These are phyloP conservation scores for Cyclostephanos invisitatus DNA, from an alignment of 108 stramenopile genomes.

Conservation along the genomic window DNA sequence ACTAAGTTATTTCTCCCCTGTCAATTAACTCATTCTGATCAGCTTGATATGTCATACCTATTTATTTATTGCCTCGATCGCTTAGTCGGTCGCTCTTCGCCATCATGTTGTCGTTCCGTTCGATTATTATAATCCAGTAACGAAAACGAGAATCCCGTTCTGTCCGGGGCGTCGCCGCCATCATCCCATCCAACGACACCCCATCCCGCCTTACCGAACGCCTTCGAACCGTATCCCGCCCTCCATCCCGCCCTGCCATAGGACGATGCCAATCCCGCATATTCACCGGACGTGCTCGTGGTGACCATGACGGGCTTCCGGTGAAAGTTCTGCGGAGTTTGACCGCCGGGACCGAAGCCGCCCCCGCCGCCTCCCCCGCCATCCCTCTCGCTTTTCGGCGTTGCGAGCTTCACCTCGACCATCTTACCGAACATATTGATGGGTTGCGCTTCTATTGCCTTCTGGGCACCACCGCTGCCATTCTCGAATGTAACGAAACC, in stretches of 20 bases:
- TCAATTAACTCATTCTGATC: too few relatives aligned
- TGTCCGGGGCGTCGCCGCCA: conserved; percentile 60
- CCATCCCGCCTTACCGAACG: conserved; percentile 86
- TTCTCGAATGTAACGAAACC: conserved; percentile 92
- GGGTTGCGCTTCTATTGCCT: conserved; percentile 77
- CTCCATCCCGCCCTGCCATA: conserved; percentile 86
- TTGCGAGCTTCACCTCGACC: conserved; percentile 88
- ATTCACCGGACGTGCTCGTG: conserved; percentile 61
- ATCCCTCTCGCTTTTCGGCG: conserved; percentile 74
- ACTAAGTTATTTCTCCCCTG: too few relatives aligned
- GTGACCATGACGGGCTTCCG: conserved; percentile 67
- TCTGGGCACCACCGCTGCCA: conserved; percentile 77
- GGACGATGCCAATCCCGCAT: conserved; percentile 79
- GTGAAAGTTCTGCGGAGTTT: conserved; percentile 38
- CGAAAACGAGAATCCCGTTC: conserved; percentile 78
- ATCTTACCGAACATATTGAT: conserved; percentile 70
- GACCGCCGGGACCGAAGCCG: conserved; percentile 16
- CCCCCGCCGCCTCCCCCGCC: conserved; percentile 17
- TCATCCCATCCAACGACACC: conserved; percentile 85
- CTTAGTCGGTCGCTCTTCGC: conserved; percentile 26
- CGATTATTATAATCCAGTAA: conserved; percentile 46
- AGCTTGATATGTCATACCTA: too few relatives aligned
- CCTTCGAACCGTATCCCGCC: conserved; percentile 82
- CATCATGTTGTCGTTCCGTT: conserved; percentile 6
- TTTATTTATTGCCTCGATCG: conserved; percentile 24